Evolutionary conservation across 2,329 filamentous ascomycete species (phyloP).

Genomic region (Trichoderma koningiopsis): DNA sequence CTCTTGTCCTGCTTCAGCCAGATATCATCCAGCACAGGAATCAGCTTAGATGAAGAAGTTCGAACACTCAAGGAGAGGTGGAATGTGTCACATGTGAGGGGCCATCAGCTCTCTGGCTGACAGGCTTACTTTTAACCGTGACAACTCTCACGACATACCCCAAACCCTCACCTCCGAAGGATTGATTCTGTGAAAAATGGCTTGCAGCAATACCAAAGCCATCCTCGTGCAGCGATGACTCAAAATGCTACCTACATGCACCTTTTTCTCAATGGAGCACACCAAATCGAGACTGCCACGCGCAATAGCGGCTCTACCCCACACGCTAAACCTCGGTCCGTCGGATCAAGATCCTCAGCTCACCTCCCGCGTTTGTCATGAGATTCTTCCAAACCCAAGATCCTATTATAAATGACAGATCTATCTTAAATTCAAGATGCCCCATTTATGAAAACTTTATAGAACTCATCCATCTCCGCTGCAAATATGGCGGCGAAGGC

Average conservation of each 20-base stretch:
- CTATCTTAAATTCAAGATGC: neutral
- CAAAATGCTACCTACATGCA: neutral
- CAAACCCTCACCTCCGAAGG: neutral
- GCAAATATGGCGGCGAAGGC: neutral
- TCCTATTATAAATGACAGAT: neutral
- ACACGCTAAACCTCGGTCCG: constrained; percentile 21
- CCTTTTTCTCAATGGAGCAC: neutral
- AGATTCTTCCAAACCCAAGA: neutral
- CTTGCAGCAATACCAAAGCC: neutral
- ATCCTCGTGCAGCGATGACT: neutral
- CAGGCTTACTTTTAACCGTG: neutral
- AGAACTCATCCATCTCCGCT: neutral
- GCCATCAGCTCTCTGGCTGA: neutral
- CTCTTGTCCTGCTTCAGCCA: constrained; percentile 29
- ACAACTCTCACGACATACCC: neutral
- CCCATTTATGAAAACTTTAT: neutral
- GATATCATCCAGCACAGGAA: constrained; percentile 28
- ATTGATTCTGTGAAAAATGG: neutral
- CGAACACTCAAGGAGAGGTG: constrained; percentile 22
- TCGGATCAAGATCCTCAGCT: constrained; percentile 5
- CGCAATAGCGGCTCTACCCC: constrained; percentile 16
- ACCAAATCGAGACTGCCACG: neutral
- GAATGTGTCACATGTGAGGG: constrained; percentile 1
- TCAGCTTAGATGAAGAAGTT: constrained; percentile 28
- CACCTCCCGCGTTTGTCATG: neutral